phyloP scores from a whole-genome alignment of 2,329 filamentous ascomycete genomes.

The Neocatenulostroma microsporum region DNA sequence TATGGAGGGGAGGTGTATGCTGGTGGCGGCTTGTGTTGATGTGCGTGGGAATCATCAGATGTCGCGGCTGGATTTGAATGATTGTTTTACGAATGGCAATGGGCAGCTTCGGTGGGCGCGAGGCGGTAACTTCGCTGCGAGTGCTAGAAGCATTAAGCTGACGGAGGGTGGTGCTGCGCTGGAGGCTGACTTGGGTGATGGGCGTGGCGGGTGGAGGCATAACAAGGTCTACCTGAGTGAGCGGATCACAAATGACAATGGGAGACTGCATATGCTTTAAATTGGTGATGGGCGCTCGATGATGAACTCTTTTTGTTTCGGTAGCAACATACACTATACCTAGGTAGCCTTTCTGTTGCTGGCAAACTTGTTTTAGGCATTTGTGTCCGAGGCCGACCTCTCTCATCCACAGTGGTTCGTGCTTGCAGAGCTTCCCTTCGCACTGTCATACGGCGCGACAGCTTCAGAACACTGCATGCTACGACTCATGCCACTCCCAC shows the following conservation, averaged over 20 bases:
- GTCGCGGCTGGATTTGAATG: conserved; percentile 32
- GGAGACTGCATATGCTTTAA: conserved; percentile 27
- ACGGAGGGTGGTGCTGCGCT: conserved; percentile 26
- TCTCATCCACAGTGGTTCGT: too few relatives aligned
- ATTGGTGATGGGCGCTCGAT: conserved; percentile 30
- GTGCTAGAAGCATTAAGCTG: conserved; percentile 27
- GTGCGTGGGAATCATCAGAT: conserved; percentile 26
- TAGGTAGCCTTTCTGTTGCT: too few relatives aligned
- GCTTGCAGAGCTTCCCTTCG: too few relatives aligned
- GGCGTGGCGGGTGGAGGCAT: conserved; percentile 26
- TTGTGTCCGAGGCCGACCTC: too few relatives aligned
- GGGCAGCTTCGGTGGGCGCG: conserved; percentile 31
- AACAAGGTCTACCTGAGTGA: conserved; percentile 32
- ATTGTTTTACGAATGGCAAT: conserved; percentile 31
- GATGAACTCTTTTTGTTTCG: too few relatives aligned
- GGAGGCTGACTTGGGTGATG: conserved; percentile 31
- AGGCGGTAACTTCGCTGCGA: conserved; percentile 32
- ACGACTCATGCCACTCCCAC: too few relatives aligned
- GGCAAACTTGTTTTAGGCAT: too few relatives aligned
- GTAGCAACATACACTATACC: too few relatives aligned
- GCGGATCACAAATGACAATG: conserved; percentile 33
- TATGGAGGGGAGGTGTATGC: conserved; percentile 29
- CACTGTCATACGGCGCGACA: too few relatives aligned
- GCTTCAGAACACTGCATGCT: too few relatives aligned
- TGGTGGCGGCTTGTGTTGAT: conserved; percentile 32